These are phyloP conservation scores for Saccharomycopsis sp. DNA, from an alignment of 805 yeast genomes.

Conservation along the genomic window DNA sequence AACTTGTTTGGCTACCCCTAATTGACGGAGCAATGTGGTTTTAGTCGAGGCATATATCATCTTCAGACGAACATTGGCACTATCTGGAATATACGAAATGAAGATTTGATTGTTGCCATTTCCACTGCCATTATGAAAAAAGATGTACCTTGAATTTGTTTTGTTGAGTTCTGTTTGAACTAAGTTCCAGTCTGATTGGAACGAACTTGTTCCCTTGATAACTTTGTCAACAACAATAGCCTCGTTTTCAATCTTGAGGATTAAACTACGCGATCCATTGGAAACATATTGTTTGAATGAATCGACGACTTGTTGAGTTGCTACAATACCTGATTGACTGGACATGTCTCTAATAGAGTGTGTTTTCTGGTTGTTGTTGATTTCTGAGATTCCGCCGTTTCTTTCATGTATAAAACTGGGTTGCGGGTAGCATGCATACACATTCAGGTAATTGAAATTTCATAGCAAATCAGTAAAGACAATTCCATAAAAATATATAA, in stretches of 20 bases:
- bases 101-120: conserved; percentile 38
- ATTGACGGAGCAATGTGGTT: conserved; percentile 62
- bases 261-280: conserved; percentile 26
- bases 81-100: conserved; percentile 81
- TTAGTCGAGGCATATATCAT: conserved; percentile 94
- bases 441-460: neutral
- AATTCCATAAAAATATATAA: neutral
- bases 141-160: conserved; percentile 43
- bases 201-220: conserved; percentile 27
- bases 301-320: conserved; percentile 26
- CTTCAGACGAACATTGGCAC: conserved; percentile 71
- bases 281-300: conserved; percentile 36
- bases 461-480: neutral
- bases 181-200: conserved; percentile 32
- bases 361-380: no score
- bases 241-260: conserved; percentile 28
- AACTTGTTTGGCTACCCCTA: conserved; percentile 39
- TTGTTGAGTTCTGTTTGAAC: conserved; percentile 27
- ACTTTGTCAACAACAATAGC: conserved; percentile 31
- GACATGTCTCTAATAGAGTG: no score
- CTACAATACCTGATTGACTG: conserved; percentile 54
- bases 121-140: conserved; percentile 33
- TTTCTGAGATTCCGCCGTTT: no score
- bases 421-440: neutral
- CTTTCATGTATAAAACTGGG: neutral